Evolutionary conservation across 371 early-diverging fungal genomes (phyloP).

Genomic region (Umbelopsis sp.): DNA sequence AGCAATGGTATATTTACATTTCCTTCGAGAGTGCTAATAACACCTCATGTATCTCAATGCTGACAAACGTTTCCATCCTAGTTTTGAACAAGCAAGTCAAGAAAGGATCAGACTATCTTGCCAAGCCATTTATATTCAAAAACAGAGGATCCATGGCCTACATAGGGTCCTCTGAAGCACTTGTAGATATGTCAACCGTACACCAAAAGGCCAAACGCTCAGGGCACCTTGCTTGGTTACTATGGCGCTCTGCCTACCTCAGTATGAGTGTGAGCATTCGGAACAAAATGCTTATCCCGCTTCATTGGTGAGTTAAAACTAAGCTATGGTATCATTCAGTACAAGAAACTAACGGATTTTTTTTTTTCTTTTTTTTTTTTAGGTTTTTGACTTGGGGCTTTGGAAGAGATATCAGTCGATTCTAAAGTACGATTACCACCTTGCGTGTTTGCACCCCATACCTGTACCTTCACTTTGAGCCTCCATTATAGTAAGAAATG

Average conservation of each 20-base stretch:
- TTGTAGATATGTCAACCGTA: conserved; percentile 55
- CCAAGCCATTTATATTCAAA: conserved; percentile 39
- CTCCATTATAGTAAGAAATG: neutral
- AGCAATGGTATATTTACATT: conserved; percentile 36
- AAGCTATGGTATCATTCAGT: neutral
- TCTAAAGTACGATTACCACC: conserved; percentile 15
- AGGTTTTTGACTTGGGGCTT: conserved; percentile 71
- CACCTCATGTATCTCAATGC: too few relatives aligned
- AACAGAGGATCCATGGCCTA: conserved; percentile 57
- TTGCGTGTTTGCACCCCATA: neutral
- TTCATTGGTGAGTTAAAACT: conserved; percentile 28
- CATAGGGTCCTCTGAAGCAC: conserved; percentile 57
- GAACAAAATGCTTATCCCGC: conserved; percentile 73
- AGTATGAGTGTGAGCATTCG: conserved; percentile 73
- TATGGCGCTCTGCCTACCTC: conserved; percentile 83
- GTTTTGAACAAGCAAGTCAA: conserved; percentile 41
- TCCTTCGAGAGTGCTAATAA: neutral
- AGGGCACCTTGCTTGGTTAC: conserved; percentile 63
- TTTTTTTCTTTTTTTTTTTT: conserved; percentile 39
- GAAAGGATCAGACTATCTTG: conserved; percentile 29
- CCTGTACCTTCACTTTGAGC: neutral
- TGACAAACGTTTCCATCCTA: neutral
- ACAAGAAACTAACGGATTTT: neutral
- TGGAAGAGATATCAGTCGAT: conserved; percentile 59
- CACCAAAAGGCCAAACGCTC: conserved; percentile 47